Base-by-base conservation (phyloP, 441 rosid species). In the Raphanus hybrid region DNA sequence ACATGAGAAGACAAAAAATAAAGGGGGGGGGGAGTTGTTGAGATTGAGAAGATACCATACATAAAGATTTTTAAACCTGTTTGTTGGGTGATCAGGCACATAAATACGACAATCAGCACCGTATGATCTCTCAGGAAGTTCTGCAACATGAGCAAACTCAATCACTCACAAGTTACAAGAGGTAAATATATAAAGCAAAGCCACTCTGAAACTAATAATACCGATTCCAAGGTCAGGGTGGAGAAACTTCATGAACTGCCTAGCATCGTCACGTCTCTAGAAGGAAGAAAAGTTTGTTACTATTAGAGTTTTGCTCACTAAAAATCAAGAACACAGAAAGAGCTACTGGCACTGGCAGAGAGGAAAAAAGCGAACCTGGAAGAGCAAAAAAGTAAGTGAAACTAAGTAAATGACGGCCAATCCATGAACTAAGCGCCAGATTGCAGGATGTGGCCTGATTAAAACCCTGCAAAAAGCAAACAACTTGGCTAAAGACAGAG, bases 41-140 rank as follows among this genome's bases (percentile, higher is more conserved):
- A 87, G 89, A 29, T 23, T 23, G 26, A 86, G 29, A 57, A 57
- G 61, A 90, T 94, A 95, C 87, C 99, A 83, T 94, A 97, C 98
- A 92, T 92, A 90, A 87, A 97, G 92, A 84, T 97, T 97, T 92
- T 91, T 97, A 91, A 97, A 97, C 98, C 98, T 92, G 99, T 89
- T 94, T 43, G 92, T 79, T 73, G 97, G 90, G 80, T 89, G 90
- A 57, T 97, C 99, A 73, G 96, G 87, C 39, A 87, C 75, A 82
- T 89, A 92, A 62, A 96, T 84, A 75, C 99, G 96, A 71, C 99
- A 96, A 87, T 96, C 99, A 74, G 92, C 94, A 77, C 98, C 99
- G 75, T 96, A 96, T 27, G 98, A 94, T 83, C 91, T 92, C 84
- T 96, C 99, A 16, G 99, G 99, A 79, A 96, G 98, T 76, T 96